Evolutionary conservation across 305 asterid species (phyloP).

Genomic region (Fraxinus latifolia): DNA sequence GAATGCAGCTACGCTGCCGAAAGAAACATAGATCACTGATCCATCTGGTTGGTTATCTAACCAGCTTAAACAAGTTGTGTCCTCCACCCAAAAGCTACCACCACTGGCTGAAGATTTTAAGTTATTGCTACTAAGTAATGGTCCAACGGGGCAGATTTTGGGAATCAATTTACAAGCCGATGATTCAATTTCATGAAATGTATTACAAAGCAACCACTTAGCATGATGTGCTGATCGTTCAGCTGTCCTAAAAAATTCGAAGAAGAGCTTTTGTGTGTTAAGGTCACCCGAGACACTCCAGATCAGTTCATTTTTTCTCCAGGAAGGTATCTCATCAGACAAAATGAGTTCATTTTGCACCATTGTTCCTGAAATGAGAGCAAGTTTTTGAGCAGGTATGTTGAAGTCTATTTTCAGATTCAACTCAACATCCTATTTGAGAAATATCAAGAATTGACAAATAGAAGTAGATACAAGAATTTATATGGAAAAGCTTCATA

Average conservation of each 20-base stretch:
- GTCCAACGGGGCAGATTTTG: constrained; percentile 21
- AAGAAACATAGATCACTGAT: constrained; percentile 49
- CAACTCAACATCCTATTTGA: background rate
- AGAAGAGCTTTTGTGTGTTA: constrained; percentile 28
- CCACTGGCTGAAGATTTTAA: background rate
- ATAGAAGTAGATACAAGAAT: background rate
- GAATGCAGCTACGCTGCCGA: constrained; percentile 40
- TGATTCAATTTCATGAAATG: constrained; percentile 22
- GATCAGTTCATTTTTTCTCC: constrained; percentile 7
- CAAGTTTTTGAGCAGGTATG: background rate
- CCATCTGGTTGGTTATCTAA: constrained; percentile 24
- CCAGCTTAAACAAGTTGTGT: constrained; percentile 30
- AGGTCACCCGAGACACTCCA: constrained; percentile 22
- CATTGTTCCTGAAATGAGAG: constrained; percentile 21
- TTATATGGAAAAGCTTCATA: background rate
- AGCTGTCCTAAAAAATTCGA: constrained; percentile 14
- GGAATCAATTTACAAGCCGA: constrained; percentile 21
- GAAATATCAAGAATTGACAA: background rate
- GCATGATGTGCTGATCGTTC: background rate
- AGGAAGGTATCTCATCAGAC: constrained; percentile 15
- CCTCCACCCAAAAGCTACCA: constrained; percentile 12
- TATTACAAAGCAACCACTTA: constrained; percentile 19
- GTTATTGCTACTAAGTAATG: background rate
- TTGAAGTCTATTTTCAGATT: background rate
- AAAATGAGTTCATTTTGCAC: background rate